These are phyloP conservation scores for Parachlorella kessleri DNA, from an alignment of 139 green algal species.

Conservation along the genomic window DNA sequence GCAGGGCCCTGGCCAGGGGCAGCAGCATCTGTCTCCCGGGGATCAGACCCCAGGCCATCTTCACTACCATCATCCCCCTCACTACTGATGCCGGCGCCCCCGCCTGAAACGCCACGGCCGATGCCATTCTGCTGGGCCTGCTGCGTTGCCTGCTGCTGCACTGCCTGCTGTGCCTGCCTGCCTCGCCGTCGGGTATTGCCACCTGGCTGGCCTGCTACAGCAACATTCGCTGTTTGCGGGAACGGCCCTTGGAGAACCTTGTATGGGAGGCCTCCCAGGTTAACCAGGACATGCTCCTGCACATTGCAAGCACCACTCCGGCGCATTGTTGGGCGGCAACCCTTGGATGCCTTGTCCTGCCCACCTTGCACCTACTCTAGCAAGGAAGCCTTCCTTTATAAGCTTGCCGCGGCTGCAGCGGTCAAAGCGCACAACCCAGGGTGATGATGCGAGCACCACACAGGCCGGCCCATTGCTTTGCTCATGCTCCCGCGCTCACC, in stretches of 20 bases:
- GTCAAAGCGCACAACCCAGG: neutral
- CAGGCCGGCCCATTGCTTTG: too few species aligned
- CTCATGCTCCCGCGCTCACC: too few species aligned
- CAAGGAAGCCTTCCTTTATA: neutral
- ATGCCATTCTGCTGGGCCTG: neutral
- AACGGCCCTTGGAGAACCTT: neutral
- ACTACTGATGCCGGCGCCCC: neutral
- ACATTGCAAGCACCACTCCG: neutral
- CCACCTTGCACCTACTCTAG: neutral
- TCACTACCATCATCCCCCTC: neutral
- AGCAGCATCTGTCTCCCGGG: neutral
- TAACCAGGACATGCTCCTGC: slow-evolving; percentile 9
- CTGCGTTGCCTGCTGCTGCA: neutral
- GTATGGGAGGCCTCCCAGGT: slow-evolving; percentile 14
- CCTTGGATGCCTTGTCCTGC: neutral
- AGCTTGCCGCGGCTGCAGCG: neutral
- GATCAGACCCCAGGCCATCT: neutral
- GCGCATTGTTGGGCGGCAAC: neutral
- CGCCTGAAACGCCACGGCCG: too few species aligned
- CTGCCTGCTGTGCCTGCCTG: neutral
- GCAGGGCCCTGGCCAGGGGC: neutral
- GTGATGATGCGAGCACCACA: too few species aligned
- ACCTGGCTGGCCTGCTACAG: neutral
- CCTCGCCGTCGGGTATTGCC: neutral
- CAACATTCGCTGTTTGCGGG: neutral